Percentiles rank a stretch among this genome's conserved stretches.
phyloP scores from a whole-genome alignment of 2,329 filamentous ascomycete genomes.

The Podosphaera leucotricha region DNA sequence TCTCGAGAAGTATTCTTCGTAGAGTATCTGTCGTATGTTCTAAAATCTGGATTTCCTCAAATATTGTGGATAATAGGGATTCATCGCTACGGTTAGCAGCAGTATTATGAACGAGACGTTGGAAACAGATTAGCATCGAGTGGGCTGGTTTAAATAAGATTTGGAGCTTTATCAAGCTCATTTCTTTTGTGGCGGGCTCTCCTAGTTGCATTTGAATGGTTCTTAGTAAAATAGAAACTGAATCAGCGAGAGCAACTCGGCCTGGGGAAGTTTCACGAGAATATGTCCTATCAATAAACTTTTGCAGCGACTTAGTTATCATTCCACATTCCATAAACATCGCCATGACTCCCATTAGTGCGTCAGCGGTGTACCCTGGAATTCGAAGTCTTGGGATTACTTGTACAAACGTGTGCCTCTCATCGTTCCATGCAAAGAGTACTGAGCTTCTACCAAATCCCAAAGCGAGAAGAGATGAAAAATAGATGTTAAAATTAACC shows the following conservation, averaged over 20 bases:
- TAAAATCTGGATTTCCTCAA: slow-evolving; percentile 34
- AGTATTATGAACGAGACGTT: slow-evolving; percentile 11
- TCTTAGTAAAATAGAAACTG: slow-evolving; percentile 17
- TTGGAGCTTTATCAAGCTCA: slow-evolving; percentile 15
- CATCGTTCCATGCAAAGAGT: slow-evolving; percentile 38
- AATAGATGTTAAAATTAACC: slow-evolving; percentile 26
- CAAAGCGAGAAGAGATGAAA: slow-evolving; percentile 36
- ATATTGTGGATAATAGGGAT: slow-evolving; percentile 35
- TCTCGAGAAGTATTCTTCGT: slow-evolving; percentile 39
- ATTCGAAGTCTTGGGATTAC: slow-evolving; percentile 24
- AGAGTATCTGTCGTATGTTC: slow-evolving; percentile 40
- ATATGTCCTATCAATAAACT: slow-evolving; percentile 14
- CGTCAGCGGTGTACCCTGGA: slow-evolving; percentile 25
- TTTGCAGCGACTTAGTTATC: slow-evolving; percentile 12
- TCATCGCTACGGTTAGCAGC: slow-evolving; percentile 26
- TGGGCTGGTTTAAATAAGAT: slow-evolving; percentile 13
- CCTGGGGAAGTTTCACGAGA: slow-evolving; percentile 10
- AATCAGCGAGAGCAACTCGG: slow-evolving; percentile 15
- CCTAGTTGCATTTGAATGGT: slow-evolving; percentile 14
- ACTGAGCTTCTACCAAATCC: slow-evolving; percentile 48
- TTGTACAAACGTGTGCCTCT: slow-evolving; percentile 27
- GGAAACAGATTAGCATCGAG: slow-evolving; percentile 14
- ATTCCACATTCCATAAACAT: slow-evolving; percentile 18
- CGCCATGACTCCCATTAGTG: slow-evolving; percentile 21
- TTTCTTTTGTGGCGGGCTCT: slow-evolving; percentile 7